Evolutionary conservation across 192 early-diverging fungal genomes (phyloP), one percentile per base, ranked within the genome.

Genomic region (Chytriomyces hyalinus): DNA sequence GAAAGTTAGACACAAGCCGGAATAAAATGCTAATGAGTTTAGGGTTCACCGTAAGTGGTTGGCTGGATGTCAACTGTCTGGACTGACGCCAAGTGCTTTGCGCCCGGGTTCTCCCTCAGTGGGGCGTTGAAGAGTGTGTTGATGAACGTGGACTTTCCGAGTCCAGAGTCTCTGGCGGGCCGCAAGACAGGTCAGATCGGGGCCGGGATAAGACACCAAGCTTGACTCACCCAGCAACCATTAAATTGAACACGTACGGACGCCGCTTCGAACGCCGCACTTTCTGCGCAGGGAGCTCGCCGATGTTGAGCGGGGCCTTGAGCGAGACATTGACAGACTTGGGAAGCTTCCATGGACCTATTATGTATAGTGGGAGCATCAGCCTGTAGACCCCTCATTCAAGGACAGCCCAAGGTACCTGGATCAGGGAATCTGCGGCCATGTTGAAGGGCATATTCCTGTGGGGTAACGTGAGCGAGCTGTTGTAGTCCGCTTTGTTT

Each of bases 141-240:
- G 65, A 98, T 90, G 88, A 99, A 98, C 48, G 98, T 99, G 49
- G 96, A 94, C 75, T 97, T 96, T 26, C 98, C 98, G 28, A 96
- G 90, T 49, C 98, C 98, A 10, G 97, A 95, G 47, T 93, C 91
- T 93, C 94, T 94, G 76, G 43, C 9, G 17, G 61, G 5, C 13
- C 36, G 36, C 53, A 57, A 4, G 53, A 20, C 53, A n/a, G 13
- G 5, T 57, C 15, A 57, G 53, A n/a, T 57, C 53, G 53, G 0
- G 15, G 15, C 15, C 13, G 53, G 11, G 2, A 68, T 6, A 60
- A 62, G 17, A 11, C 7, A 73, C 10, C 53, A 57, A 57, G 53
- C 13, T n/a, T 15, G 78, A 67, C 62, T 65, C 74, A 76, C 62
- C 96, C 97, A 70, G 94, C 94, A 63, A 97, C 92, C 95, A 99